phyloP scores from a whole-genome alignment of 495 filamentous ascomycete genomes.

The Penicillium tannophilum region DNA sequence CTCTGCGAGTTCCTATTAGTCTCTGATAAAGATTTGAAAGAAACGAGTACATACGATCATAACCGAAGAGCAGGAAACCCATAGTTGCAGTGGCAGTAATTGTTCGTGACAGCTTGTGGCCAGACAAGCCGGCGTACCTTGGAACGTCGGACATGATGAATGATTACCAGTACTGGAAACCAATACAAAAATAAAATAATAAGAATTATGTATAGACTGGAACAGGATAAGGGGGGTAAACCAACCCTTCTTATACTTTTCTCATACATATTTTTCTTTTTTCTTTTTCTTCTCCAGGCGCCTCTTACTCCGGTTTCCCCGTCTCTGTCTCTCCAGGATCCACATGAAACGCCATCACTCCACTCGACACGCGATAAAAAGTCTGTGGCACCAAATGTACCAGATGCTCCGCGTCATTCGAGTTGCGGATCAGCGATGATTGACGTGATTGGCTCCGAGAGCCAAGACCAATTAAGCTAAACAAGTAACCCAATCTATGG shows the following conservation, averaged over 20 bases:
- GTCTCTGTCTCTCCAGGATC: slow-evolving; percentile 1
- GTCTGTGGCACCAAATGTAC: background rate
- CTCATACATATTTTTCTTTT: background rate
- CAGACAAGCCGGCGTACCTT: slow-evolving; percentile 60
- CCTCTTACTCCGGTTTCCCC: background rate
- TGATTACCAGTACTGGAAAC: background rate
- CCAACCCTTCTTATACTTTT: background rate
- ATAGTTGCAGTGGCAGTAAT: slow-evolving; percentile 65
- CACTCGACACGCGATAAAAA: slow-evolving; percentile 1
- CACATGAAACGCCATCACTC: background rate
- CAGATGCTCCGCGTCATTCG: background rate
- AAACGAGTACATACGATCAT: slow-evolving; percentile 45
- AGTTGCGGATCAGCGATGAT: background rate
- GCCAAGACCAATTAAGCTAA: slow-evolving; percentile 2
- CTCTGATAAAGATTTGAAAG: background rate
- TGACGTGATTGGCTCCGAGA: background rate
- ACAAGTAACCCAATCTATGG: background rate
- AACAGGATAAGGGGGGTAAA: background rate
- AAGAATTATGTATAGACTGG: background rate
- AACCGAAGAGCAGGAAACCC: slow-evolving; percentile 70
- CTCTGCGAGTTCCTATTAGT: slow-evolving; percentile 25
- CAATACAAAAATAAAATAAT: background rate
- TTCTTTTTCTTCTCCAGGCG: background rate
- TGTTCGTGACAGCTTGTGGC: slow-evolving; percentile 57
- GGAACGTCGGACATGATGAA: slow-evolving; percentile 31